phyloP scores from a whole-genome alignment of 768 basidiomycete species.

The Termitomyces sp. region DNA sequence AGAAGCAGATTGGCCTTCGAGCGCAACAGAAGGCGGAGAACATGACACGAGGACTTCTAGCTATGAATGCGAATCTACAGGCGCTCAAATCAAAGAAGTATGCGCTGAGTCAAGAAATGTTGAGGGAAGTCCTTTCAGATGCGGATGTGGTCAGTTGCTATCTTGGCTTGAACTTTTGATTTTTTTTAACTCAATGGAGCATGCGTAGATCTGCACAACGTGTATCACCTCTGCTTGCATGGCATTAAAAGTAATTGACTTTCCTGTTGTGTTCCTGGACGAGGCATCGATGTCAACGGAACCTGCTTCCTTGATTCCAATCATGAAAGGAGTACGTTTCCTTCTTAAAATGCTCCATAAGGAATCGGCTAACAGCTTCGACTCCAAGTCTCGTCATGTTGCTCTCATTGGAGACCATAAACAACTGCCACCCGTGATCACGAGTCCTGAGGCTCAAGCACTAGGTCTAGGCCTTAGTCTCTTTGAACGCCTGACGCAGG shows the following conservation, averaged over 20 bases:
- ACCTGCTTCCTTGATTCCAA: conserved; percentile 82
- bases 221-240: conserved; percentile 72
- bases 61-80: conserved; percentile 20
- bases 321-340: conserved; percentile 83
- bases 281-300: conserved; percentile 98
- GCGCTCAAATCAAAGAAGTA: conserved; percentile 39
- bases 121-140: conserved; percentile 52
- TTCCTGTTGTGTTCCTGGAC: conserved; percentile 90
- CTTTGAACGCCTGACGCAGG: conserved; percentile 85
- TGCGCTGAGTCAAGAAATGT: conserved; percentile 55
- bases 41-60: conserved; percentile 25
- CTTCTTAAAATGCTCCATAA: background rate
- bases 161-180: conserved; percentile 1
- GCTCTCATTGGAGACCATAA: conserved; percentile 97
- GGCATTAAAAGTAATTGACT: conserved; percentile 69
- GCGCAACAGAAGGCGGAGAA: conserved; percentile 20
- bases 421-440: conserved; percentile 86
- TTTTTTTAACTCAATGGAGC: conserved; percentile 4
- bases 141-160: conserved; percentile 64
- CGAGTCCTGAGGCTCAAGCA: conserved; percentile 65
- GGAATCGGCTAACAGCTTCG: conserved; percentile 3
- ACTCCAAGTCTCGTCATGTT: conserved; percentile 64
- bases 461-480: conserved; percentile 75
- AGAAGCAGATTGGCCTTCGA: conserved; percentile 13
- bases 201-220: conserved; percentile 75